A percentile compares a stretch with the other conserved stretches of the same genome.
phyloP scores from a whole-genome alignment of 2,329 filamentous ascomycete species.

The Arthrocladium fulminans region DNA sequence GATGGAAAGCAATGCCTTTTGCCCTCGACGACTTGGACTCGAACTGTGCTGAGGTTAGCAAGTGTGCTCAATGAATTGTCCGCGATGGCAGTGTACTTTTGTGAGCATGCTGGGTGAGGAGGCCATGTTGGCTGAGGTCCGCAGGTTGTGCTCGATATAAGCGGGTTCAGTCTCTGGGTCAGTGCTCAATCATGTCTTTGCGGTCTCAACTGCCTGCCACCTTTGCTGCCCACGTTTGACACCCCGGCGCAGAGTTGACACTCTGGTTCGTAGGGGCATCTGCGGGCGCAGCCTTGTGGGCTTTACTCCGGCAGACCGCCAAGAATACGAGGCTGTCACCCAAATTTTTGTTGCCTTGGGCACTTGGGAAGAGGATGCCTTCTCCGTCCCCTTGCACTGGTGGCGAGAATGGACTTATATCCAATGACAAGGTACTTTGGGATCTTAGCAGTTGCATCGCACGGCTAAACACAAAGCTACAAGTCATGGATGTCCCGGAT shows the following conservation, averaged over 20 bases:
- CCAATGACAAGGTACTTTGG: no score
- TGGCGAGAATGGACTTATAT: no score
- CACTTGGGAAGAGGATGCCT: not conserved
- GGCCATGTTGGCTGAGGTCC: constrained; percentile 32
- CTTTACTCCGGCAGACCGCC: not conserved
- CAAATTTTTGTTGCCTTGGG: not conserved
- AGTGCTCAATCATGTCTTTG: constrained; percentile 24
- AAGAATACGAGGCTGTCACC: constrained; percentile 9
- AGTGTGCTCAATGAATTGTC: not conserved
- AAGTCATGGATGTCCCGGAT: no score
- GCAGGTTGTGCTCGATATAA: constrained; percentile 33
- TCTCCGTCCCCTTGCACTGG: no score
- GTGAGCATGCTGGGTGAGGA: constrained; percentile 42
- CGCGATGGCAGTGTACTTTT: constrained; percentile 29
- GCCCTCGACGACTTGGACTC: constrained; percentile 60
- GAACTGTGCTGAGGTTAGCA: constrained; percentile 37
- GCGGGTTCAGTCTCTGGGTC: constrained; percentile 33
- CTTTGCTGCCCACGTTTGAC: constrained; percentile 22
- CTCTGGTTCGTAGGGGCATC: constrained; percentile 6
- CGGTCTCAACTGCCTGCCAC: constrained; percentile 28
- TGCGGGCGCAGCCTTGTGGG: constrained; percentile 3
- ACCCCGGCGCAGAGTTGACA: constrained; percentile 4
- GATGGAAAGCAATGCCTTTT: constrained; percentile 60
- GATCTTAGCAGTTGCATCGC: no score
- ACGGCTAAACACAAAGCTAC: no score